Evolutionary conservation across 495 filamentous ascomycete species (phyloP).

Genomic region (Pyronema domesticum): DNA sequence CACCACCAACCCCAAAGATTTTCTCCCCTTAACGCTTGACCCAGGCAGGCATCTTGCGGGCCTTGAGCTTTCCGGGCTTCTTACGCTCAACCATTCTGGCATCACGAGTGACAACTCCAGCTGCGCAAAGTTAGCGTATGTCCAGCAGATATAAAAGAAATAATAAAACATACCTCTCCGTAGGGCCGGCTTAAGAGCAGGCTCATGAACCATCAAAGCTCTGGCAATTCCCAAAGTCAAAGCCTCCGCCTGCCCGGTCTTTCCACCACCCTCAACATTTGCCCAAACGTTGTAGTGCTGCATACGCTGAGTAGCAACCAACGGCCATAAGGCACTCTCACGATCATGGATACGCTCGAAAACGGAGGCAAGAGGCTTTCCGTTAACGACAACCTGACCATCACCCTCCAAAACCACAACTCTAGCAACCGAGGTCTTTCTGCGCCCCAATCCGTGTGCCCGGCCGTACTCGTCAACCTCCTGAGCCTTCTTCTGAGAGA

Average conservation of each 20-base stretch:
- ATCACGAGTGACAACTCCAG: constrained; percentile 83
- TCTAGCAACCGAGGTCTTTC: constrained; percentile 69
- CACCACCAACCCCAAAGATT: background rate
- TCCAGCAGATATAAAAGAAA: constrained; percentile 16
- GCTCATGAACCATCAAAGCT: constrained; percentile 77
- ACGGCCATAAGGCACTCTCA: constrained; percentile 81
- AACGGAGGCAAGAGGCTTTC: constrained; percentile 53
- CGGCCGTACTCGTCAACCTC: constrained; percentile 56
- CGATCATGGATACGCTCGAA: constrained; percentile 86
- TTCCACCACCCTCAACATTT: constrained; percentile 63
- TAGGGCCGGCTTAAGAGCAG: constrained; percentile 68
- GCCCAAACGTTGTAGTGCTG: constrained; percentile 98
- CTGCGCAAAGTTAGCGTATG: constrained; percentile 31
- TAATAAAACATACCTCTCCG: constrained; percentile 55
- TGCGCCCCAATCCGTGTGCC: constrained; percentile 57
- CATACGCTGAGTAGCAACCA: constrained; percentile 62
- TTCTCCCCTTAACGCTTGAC: constrained; percentile 43
- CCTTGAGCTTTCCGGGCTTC: constrained; percentile 90
- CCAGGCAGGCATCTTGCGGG: constrained; percentile 95
- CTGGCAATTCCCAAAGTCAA: constrained; percentile 82
- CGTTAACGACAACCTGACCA: constrained; percentile 78
- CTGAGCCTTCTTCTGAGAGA: constrained; percentile 36
- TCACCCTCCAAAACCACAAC: constrained; percentile 81
- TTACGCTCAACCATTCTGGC: constrained; percentile 87
- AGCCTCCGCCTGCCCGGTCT: constrained; percentile 89